Evolutionary conservation across 2,329 filamentous ascomycete species (phyloP), one percentile per base, ranked within the genome.

Genomic region (Chrysosporium queenslandicum): DNA sequence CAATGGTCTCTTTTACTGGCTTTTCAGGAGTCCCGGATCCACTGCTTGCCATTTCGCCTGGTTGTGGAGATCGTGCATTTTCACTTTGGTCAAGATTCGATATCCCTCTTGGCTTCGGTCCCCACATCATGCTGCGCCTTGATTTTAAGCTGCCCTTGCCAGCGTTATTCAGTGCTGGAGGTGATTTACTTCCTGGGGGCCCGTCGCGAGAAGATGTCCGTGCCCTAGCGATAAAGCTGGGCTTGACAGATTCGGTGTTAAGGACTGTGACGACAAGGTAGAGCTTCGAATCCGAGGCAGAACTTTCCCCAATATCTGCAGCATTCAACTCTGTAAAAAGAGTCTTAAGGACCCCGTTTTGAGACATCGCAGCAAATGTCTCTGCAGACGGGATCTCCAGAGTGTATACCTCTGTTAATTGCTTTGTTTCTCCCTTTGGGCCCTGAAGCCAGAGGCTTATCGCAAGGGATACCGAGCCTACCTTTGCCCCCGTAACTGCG

Each of bases 291-390:
- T 85, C 85, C 7, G 80, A 77, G 14, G 64, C 71, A n/a, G 76
- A 71, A 9, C 74, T 76, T 59, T 82, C 77, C n/a, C 79, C 79
- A 53, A 84, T 74, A 61, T 96, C 90, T 46, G 82, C 78, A 0
- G 86, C 79, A 36, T 83, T 87, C 16, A 98, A 73, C 61, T 97
- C 89, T 2, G 87, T 83, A 60, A 97, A 96, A 1, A 98, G 75
- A 0, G 89, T 94, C 63, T 85, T 87, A 64, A 90, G 80, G 63
- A 84, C 83, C 20, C 80, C 77, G 57, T 80, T 79, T 49, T 82
- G 78, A 8, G 78, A 71, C 46, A 87, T 71, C 55, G 78, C 80
- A 11, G 81, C 77, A 56, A 90, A 80, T 18, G 80, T 79, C 52
- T 88, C 86, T 27, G 84, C 83, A 0, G 86, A 74, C 0, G 86